phyloP scores from a whole-genome alignment of 1,284 basidiomycete genomes.

The Austroboletus niveus region DNA sequence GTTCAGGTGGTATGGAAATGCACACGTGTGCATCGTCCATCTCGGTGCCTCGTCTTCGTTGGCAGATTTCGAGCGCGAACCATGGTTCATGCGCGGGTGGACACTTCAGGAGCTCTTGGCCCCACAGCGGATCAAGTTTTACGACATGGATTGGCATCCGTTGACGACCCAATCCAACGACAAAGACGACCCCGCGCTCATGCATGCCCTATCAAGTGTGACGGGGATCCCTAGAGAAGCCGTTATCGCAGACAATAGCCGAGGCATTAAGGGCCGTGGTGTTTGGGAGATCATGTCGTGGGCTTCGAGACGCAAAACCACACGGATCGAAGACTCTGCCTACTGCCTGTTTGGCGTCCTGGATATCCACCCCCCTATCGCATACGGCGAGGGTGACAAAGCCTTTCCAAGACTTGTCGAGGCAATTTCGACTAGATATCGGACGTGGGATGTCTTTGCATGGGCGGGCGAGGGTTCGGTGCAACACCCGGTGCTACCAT shows the following conservation, averaged over 20 bases:
- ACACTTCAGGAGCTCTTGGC: slow-evolving; percentile 15
- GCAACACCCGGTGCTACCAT: slow-evolving; percentile 14
- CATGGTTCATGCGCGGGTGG: slow-evolving; percentile 17
- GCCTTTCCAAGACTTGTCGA: slow-evolving; percentile 14
- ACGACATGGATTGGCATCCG: slow-evolving; percentile 20
- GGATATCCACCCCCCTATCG: slow-evolving; percentile 11
- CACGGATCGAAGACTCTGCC: slow-evolving; percentile 20
- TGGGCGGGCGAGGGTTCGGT: slow-evolving; percentile 22
- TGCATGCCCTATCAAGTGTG: slow-evolving; percentile 14
- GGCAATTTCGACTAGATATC: slow-evolving; percentile 7
- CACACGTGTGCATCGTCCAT: slow-evolving; percentile 28
- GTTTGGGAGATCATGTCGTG: slow-evolving; percentile 12
- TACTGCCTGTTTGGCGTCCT: slow-evolving; percentile 26
- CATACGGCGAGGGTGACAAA: slow-evolving; percentile 15
- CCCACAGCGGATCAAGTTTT: slow-evolving; percentile 25
- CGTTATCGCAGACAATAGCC: slow-evolving; percentile 21
- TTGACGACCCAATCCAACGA: slow-evolving; percentile 20
- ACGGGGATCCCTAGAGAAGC: slow-evolving; percentile 20
- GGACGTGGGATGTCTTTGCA: slow-evolving; percentile 23
- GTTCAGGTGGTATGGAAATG: slow-evolving; percentile 29
- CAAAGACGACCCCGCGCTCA: slow-evolving; percentile 1
- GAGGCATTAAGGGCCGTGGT: slow-evolving; percentile 12
- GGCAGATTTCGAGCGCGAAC: slow-evolving; percentile 19
- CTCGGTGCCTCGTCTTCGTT: slow-evolving; percentile 14
- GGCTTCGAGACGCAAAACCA: slow-evolving; percentile 26